Evolutionary conservation across 331 rosid genomes (phyloP).

Genomic region (Quercus phellos): DNA sequence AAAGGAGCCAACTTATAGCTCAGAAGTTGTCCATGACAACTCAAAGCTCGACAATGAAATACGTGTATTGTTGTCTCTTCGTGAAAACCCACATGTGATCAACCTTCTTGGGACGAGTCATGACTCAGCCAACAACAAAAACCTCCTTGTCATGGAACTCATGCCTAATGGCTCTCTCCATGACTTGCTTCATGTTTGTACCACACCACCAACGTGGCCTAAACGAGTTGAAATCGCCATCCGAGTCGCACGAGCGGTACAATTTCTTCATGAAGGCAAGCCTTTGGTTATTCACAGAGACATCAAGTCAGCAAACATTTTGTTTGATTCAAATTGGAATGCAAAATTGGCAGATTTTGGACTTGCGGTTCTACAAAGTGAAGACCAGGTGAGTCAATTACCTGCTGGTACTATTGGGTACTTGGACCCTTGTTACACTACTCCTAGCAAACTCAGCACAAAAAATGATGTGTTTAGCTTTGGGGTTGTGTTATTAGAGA

Average conservation of each 20-base stretch:
- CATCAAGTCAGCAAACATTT: conserved; percentile 45
- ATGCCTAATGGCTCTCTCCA: conserved; percentile 61
- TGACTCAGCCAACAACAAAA: conserved; percentile 8
- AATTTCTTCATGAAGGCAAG: conserved; percentile 39
- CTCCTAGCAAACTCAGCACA: conserved; percentile 40
- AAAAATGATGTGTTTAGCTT: conserved; percentile 54
- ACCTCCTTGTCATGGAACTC: conserved; percentile 48
- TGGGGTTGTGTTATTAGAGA: conserved; percentile 58
- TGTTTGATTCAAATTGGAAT: conserved; percentile 44
- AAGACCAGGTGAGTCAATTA: background rate
- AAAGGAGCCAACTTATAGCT: conserved; percentile 33
- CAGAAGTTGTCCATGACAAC: background rate
- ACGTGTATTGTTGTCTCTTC: conserved; percentile 12
- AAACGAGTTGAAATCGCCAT: conserved; percentile 38
- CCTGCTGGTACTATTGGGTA: conserved; percentile 75
- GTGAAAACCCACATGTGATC: conserved; percentile 22
- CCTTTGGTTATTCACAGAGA: conserved; percentile 55
- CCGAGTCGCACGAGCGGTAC: conserved; percentile 39
- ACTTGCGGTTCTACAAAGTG: conserved; percentile 27
- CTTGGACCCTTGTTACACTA: conserved; percentile 53
- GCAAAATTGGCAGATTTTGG: conserved; percentile 61
- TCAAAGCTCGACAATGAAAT: conserved; percentile 46
- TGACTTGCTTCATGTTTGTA: conserved; percentile 28
- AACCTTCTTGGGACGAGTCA: conserved; percentile 37
- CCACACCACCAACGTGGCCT: conserved; percentile 27